Evolutionary conservation across 2,329 filamentous ascomycete genomes (phyloP).

Genomic region (Pyricularia grisea): DNA sequence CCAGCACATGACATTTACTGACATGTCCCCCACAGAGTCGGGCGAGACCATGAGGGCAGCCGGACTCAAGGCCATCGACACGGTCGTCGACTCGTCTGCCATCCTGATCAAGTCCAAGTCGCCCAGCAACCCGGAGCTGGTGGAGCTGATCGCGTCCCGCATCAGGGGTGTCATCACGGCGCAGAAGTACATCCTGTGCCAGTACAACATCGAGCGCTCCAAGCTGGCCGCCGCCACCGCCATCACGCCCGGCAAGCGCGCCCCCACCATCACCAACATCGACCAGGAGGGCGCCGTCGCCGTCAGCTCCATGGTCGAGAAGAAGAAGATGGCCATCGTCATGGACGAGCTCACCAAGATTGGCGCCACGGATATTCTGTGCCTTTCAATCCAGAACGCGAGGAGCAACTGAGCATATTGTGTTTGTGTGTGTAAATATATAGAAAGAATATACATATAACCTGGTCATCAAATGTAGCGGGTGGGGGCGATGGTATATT

Average conservation of each 20-base stretch:
- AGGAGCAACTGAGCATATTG: conserved; percentile 12
- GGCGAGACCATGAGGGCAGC: conserved; percentile 97
- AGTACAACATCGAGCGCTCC: conserved; percentile 80
- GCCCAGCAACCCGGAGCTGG: conserved; percentile 68
- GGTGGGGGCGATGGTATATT: background rate
- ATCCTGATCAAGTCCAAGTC: conserved; percentile 86
- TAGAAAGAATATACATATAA: background rate
- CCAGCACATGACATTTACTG: background rate
- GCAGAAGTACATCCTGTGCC: conserved; percentile 87
- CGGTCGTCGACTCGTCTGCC: conserved; percentile 78
- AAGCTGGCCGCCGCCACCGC: conserved; percentile 57
- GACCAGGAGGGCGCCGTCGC: conserved; percentile 90
- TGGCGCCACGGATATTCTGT: conserved; percentile 77
- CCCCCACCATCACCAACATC: conserved; percentile 81
- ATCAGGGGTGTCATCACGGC: conserved; percentile 93
- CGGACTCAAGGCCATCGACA: conserved; percentile 88
- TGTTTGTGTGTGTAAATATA: background rate
- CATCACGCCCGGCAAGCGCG: conserved; percentile 89
- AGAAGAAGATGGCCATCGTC: conserved; percentile 71
- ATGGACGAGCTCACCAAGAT: conserved; percentile 76
- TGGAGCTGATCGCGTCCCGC: conserved; percentile 75
- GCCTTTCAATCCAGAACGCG: conserved; percentile 75
- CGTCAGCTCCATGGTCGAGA: conserved; percentile 88
- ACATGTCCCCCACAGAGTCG: conserved; percentile 55
- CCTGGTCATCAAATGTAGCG: too few species aligned